These are phyloP conservation scores for Saposhnikovia divaricata DNA, from an alignment of 129 eudicot genomes.

Conservation along the genomic window DNA sequence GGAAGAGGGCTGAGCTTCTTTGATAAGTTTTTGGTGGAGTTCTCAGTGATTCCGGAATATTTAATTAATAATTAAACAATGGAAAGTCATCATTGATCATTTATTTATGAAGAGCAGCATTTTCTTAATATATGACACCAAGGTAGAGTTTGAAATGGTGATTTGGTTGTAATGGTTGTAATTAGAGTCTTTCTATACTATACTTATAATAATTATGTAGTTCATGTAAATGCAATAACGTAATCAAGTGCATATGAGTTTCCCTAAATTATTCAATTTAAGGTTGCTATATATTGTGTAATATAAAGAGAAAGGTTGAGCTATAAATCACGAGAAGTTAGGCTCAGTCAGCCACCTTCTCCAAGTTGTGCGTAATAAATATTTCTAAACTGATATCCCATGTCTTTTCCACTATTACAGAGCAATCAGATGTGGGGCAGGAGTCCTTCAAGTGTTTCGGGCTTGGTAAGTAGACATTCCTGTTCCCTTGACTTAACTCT, in stretches of 20 bases:
- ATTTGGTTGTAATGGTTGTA: background rate
- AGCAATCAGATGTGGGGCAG: constrained; percentile 21
- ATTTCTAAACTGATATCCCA: background rate
- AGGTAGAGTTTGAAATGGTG: background rate
- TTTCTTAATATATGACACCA: background rate
- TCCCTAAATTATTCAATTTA: background rate
- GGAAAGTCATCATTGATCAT: background rate
- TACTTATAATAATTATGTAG: background rate
- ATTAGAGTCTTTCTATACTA: background rate
- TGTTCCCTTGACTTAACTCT: background rate
- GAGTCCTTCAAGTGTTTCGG: constrained; percentile 50
- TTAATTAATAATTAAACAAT: background rate
- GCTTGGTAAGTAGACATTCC: constrained; percentile 33
- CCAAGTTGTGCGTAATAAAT: background rate
- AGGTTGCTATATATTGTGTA: background rate
- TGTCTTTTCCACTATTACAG: constrained; percentile 20
- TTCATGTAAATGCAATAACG: background rate
- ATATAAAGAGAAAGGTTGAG: background rate
- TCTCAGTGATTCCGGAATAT: background rate
- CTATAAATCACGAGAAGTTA: background rate
- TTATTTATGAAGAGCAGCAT: background rate
- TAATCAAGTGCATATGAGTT: background rate
- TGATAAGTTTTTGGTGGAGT: background rate
- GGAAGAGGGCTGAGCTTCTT: background rate
- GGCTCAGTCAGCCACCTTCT: background rate